Evolutionary conservation across 257 asterid genomes (phyloP).

Genomic region (Solanum bulbocastanum): DNA sequence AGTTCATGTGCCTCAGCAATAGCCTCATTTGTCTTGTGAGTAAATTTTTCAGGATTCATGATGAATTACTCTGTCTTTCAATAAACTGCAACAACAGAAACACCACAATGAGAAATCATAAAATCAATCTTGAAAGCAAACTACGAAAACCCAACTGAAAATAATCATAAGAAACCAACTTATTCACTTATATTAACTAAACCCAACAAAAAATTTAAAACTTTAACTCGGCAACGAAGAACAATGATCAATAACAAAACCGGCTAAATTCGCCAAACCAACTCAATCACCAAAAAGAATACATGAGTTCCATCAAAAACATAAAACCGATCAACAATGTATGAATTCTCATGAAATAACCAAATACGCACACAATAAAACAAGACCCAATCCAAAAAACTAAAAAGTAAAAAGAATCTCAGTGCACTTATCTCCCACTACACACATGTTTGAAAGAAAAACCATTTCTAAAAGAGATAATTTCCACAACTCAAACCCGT

Average conservation of each 20-base stretch:
- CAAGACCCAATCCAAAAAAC: not conserved
- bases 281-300: not conserved
- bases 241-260: not conserved
- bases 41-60: conserved; percentile 73
- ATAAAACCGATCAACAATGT: not conserved
- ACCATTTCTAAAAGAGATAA: not conserved
- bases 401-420: not conserved
- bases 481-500: not conserved
- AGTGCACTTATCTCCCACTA: not conserved
- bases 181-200: not conserved
- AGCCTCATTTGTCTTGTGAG: conserved; percentile 65
- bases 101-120: not conserved
- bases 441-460: not conserved
- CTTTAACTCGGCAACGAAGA: not conserved
- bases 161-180: not conserved
- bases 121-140: not conserved
- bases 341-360: not conserved
- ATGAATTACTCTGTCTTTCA: not conserved
- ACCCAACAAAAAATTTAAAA: not conserved
- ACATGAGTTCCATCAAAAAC: not conserved
- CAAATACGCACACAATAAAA: not conserved
- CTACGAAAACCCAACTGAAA: not conserved
- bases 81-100: not conserved
- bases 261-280: not conserved
- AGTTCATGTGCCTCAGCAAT: conserved; percentile 54